Percentiles rank a stretch among this genome's conserved stretches.
phyloP scores from a whole-genome alignment of 192 early-diverging fungal species.

The Kickxella alabastrina region DNA sequence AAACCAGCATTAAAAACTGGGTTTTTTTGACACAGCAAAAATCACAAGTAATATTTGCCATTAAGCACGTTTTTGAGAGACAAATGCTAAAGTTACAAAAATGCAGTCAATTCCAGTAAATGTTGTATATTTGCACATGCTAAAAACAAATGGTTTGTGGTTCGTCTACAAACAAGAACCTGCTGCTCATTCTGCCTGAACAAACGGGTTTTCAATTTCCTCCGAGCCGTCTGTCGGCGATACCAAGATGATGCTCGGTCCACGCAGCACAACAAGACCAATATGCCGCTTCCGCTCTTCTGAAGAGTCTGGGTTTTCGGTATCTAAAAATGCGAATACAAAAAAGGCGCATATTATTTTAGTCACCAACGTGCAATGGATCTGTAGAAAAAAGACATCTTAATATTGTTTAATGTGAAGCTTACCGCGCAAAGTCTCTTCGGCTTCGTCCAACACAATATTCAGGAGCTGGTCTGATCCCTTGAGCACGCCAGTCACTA shows the following conservation, averaged over 20 bases:
- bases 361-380: too few species aligned
- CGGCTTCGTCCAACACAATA: slow-evolving; percentile 89
- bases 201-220: slow-evolving; percentile 89
- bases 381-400: too few species aligned
- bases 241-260: slow-evolving; percentile 84
- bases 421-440: slow-evolving; percentile 74
- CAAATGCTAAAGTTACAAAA: too few species aligned
- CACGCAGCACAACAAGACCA: slow-evolving; percentile 85
- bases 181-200: slow-evolving; percentile 51
- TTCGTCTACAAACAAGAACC: too few species aligned
- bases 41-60: too few species aligned
- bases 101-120: too few species aligned
- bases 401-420: not conserved
- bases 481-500: slow-evolving; percentile 87
- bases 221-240: slow-evolving; percentile 87
- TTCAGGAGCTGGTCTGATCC: slow-evolving; percentile 92
- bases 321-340: slow-evolving; percentile 8
- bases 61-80: too few species aligned
- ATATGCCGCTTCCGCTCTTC: slow-evolving; percentile 60
- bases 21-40: too few species aligned
- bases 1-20: too few species aligned
- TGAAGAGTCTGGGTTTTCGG: slow-evolving; percentile 16
- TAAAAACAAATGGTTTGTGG: too few species aligned
- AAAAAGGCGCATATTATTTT: not conserved
- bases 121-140: too few species aligned